Percentiles rank a stretch among this genome's conserved stretches.
Evolutionary conservation across 805 yeast species (phyloP).

Genomic region (Metschnikowia dekortorum): DNA sequence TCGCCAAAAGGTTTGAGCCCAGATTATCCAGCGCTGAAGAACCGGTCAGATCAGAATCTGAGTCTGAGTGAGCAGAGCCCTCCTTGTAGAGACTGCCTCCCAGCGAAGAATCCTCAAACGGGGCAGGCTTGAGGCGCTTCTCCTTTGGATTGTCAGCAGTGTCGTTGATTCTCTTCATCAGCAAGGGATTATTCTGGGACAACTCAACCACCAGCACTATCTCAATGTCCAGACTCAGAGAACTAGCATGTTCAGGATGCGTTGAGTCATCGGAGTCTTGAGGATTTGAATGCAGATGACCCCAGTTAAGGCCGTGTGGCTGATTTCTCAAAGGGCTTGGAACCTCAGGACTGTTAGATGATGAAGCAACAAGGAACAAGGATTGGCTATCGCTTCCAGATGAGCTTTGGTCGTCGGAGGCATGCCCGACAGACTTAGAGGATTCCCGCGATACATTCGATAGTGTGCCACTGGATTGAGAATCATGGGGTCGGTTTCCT

Average conservation of each 20-base stretch:
- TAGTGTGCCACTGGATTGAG: not conserved
- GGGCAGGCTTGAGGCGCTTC: not conserved
- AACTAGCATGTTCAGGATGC: not conserved
- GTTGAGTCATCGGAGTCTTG: not conserved
- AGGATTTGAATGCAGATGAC: no score
- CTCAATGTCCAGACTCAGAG: slow-evolving; percentile 3
- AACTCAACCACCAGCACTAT: slow-evolving; percentile 4
- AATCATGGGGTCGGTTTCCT: no score
- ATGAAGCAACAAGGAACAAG: not conserved
- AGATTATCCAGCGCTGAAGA: not conserved
- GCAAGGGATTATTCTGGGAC: slow-evolving; percentile 1
- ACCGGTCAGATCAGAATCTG: not conserved
- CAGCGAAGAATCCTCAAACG: not conserved
- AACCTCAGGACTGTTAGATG: not conserved
- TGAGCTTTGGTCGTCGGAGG: not conserved
- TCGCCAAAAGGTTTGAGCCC: not conserved
- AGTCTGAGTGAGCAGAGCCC: not conserved
- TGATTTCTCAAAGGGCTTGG: no score
- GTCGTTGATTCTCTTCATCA: not conserved
- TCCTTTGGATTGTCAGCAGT: not conserved
- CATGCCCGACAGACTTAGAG: not conserved
- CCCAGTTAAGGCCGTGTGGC: no score
- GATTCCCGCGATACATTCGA: not conserved
- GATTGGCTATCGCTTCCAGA: not conserved
- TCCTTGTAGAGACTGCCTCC: not conserved